phyloP scores from a whole-genome alignment of 2,329 filamentous ascomycete genomes.

The Colletotrichum sp. region DNA sequence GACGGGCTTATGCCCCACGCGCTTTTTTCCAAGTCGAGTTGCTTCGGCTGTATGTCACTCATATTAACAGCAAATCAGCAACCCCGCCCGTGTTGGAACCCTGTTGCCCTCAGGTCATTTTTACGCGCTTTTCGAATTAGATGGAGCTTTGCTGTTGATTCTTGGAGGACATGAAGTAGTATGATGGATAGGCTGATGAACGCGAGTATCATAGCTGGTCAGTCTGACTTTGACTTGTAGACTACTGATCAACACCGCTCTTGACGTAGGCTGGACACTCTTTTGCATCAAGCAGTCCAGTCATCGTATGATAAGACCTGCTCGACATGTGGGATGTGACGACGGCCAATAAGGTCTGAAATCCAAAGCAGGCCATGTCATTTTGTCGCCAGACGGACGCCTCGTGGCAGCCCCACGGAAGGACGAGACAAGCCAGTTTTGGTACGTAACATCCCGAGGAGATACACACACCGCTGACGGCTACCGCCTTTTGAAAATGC shows the following conservation, averaged over 20 bases:
- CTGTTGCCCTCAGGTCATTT: slow-evolving; percentile 32
- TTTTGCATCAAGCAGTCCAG: accelerated
- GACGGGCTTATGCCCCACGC: neutral
- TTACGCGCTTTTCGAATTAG: slow-evolving; percentile 37
- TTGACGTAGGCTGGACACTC: slow-evolving; percentile 26
- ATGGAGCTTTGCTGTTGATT: slow-evolving; percentile 36
- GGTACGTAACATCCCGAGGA: neutral
- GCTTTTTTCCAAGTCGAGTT: accelerated
- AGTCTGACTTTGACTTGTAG: too few species aligned
- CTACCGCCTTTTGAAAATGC: accelerated
- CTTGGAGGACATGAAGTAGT: neutral
- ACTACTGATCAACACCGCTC: neutral
- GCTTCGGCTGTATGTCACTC: too few species aligned
- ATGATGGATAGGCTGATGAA: slow-evolving; percentile 27
- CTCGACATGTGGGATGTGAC: neutral
- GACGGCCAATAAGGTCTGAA: neutral
- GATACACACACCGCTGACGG: neutral
- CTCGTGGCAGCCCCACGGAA: accelerated
- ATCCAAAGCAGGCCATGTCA: neutral
- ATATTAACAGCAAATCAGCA: slow-evolving; percentile 29
- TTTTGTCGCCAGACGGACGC: neutral
- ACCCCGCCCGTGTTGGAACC: slow-evolving; percentile 39
- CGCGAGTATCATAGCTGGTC: slow-evolving; percentile 25
- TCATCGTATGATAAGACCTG: neutral
- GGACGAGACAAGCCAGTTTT: neutral